Base-by-base conservation (phyloP, 176 grass and related monocot genomes). In the Thinopyrum elongatum region DNA sequence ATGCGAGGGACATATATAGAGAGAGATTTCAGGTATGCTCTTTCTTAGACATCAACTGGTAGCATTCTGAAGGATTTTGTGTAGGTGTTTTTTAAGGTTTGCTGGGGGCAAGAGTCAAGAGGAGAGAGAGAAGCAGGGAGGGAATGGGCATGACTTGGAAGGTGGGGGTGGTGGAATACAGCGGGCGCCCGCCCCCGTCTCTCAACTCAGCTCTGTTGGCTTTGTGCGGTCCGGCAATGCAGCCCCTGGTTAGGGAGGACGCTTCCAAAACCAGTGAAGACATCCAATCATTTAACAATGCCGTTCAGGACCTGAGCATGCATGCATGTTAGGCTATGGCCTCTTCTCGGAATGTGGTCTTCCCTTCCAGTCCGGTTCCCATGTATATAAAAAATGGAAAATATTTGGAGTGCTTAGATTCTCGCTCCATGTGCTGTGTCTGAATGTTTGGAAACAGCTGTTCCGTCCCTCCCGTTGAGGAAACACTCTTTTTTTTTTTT, bases 161-260 rank as follows among this genome's bases (percentile, higher is more conserved):
- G 75, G 10, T 53, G 53, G n/a, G n/a, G n/a, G 53, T 58, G 53
- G 53, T 21, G 6, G 6, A 22, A 87, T 59, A 77, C 86, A 77
- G 86, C 51, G 86, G 86, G 86, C 86, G 86, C 59, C 84, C 86
- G 86, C 59, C 84, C 44, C 74, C 10, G 7, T 53, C 21, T 36
- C 25, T 7, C 9, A 22, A 41, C 22, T 3, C 6, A 7, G 0
- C 49, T 53, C 53, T 3, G 19, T 8, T 22, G 53, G 53, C 53
- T 22, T 58, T 16, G 74, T 8, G 78, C 25, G 12, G 34, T 44
- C 58, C 73, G 31, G 65, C 14, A 81, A 65, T 75, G 57, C 68
- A 15, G 79, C 86, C 47, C 46, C 61, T 31, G 5, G 60, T 39
- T 8, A 44, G 55, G 79, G 61, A 58, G 19, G 51, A 16, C 17